Base-by-base conservation (phyloP, 495 filamentous ascomycete species). In the Pseudomonodictys pantanalensis region DNA sequence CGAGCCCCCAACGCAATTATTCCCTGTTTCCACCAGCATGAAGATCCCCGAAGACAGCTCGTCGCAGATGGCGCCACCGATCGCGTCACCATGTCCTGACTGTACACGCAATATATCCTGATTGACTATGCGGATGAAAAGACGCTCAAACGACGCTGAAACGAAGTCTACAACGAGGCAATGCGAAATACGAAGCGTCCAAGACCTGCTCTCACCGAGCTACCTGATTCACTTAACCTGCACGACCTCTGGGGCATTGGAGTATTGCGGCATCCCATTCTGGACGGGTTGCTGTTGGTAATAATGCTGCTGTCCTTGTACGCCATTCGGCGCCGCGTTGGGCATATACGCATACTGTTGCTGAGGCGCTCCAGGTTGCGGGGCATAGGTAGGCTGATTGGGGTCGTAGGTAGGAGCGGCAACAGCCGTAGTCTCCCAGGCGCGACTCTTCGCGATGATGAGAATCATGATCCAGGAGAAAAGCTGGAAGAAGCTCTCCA, bases 291-390 rank as follows among this genome's bases (percentile, higher is more conserved):
- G 45, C n/a, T 50, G 44, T 46, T 58, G 55, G 17, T 51, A 50
- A 23, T 58, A 51, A 30, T 58, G 51, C 25, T 29, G 45, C 17
- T 41, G 55, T 15, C 22, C 25, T 15, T 44, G 45, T 32, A 30
- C 18, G 2, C 12, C 25, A 22, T 52, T 44, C n/a, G n/a, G n/a
- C n/a, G n/a, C n/a, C n/a, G n/a, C n/a, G n/a, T n/a, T n/a, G n/a
- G n/a, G n/a, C n/a, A n/a, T n/a, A 33, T 60, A 60, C 28, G 43
- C 44, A 26, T 53, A 32, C 48, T 60, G 56, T 17, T 52, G 56
- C 28, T 52, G 56, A 2, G 17, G 32, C 32, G 32, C 15, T 3
- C 3, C 4, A 5, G 38, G 38, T 18, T 41, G 38, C 38, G 35
- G 38, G 5, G 41, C 26, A 47, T 33, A 35, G 1, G 18, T 9